Percentiles rank a stretch among this genome's conserved stretches.
Conservation (phyloP, 768 basidiomycete species). For the Calvatia gigantea region DNA sequence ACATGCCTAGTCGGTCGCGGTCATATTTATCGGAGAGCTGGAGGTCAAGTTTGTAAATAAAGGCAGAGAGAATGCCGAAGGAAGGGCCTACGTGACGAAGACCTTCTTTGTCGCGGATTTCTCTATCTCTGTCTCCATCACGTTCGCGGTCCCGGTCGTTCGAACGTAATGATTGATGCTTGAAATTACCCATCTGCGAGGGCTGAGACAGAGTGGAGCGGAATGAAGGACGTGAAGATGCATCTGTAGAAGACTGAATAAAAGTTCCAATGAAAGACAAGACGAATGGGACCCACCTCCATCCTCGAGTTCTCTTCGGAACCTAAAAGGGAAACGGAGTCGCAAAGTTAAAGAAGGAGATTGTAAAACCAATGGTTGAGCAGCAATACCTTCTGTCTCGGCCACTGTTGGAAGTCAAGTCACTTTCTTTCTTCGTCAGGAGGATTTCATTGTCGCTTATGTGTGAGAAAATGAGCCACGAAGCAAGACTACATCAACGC, state of each 20-base stretch:
- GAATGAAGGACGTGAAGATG: slow-evolving; percentile 59
- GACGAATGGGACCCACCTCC: slow-evolving; percentile 41
- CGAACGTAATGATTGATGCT: slow-evolving; percentile 77
- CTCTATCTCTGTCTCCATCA: slow-evolving; percentile 48
- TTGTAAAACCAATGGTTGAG: background rate
- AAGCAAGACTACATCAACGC: slow-evolving; percentile 21
- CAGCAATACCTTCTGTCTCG: slow-evolving; percentile 49
- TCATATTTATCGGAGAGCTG: slow-evolving; percentile 88
- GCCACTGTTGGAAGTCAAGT: slow-evolving; percentile 49
- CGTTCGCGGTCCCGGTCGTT: slow-evolving; percentile 57
- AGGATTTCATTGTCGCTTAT: slow-evolving; percentile 63
- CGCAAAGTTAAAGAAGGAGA: slow-evolving; percentile 13
- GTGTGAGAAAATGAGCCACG: slow-evolving; percentile 29
- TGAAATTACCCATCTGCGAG: slow-evolving; percentile 92
- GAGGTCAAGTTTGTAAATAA: slow-evolving; percentile 6
- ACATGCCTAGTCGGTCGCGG: slow-evolving; percentile 68
- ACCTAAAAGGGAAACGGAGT: slow-evolving; percentile 38
- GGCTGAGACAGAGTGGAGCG: slow-evolving; percentile 73
- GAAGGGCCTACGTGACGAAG: slow-evolving; percentile 62
- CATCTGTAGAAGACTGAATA: slow-evolving; percentile 33
- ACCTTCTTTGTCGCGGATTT: slow-evolving; percentile 70
- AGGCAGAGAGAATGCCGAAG: background rate
- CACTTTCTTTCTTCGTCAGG: slow-evolving; percentile 66
- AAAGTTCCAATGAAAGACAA: slow-evolving; percentile 2
- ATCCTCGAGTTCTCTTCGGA: slow-evolving; percentile 75